These are phyloP conservation scores for Debaryomycetaceae sp. DNA, from an alignment of 1,139 yeast genomes.

Conservation along the genomic window DNA sequence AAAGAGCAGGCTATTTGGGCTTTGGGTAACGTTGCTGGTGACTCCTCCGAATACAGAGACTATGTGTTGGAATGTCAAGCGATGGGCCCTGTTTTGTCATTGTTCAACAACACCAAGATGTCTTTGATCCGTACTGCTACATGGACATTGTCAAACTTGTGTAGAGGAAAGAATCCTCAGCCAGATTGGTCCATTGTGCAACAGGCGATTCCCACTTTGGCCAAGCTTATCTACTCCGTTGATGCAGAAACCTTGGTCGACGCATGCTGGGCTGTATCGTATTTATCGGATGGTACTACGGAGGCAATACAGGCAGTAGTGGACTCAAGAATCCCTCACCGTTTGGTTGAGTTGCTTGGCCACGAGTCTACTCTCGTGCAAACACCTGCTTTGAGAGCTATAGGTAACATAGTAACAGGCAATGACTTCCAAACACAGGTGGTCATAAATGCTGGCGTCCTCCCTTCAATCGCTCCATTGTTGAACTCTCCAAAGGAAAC, in stretches of 20 bases:
- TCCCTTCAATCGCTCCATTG: conserved; percentile 79
- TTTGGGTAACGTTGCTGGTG: conserved; percentile 98
- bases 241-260: conserved; percentile 94
- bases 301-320: conserved; percentile 96
- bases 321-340: conserved; percentile 92
- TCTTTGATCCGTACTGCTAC: conserved; percentile 93
- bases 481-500: conserved; percentile 85
- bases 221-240: conserved; percentile 83
- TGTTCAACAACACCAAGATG: conserved; percentile 80
- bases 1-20: conserved; percentile 99
- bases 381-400: conserved; percentile 96
- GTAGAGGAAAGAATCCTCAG: conserved; percentile 95
- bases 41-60: conserved; percentile 85
- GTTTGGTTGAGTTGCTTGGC: conserved; percentile 84
- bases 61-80: conserved; percentile 82
- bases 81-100: conserved; percentile 78
- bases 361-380: conserved; percentile 86
- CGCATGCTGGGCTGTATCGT: conserved; percentile 98
- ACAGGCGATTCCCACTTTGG: conserved; percentile 85
- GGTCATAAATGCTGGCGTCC: conserved; percentile 89
- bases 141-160: conserved; percentile 94
- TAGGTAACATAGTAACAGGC: conserved; percentile 97
- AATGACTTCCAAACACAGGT: conserved; percentile 93
- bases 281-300: conserved; percentile 86
- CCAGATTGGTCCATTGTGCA: conserved; percentile 92